Conservation (phyloP, 257 asterid genomes). For the Leonotis leonurus region DNA sequence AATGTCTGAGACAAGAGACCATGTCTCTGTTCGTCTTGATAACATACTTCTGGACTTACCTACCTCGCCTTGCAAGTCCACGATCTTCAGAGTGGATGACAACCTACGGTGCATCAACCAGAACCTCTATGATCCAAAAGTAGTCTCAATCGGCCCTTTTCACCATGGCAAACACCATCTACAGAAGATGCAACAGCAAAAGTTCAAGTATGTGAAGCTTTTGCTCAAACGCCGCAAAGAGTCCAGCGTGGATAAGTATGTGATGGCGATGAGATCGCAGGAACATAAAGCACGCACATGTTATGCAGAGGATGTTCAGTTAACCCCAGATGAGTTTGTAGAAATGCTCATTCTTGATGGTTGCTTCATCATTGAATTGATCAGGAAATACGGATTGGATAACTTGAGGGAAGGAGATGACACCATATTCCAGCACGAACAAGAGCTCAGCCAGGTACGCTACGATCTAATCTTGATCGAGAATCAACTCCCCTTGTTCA, state of each 20-base stretch:
- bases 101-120: constrained; percentile 15
- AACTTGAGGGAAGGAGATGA: constrained; percentile 11
- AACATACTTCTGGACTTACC: constrained; percentile 19
- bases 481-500: constrained; percentile 40
- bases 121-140: constrained; percentile 28
- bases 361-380: constrained; percentile 29
- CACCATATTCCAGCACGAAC: constrained; percentile 12
- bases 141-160: constrained; percentile 37
- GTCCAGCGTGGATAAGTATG: constrained; percentile 8
- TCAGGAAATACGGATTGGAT: constrained; percentile 13
- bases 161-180: constrained; percentile 24
- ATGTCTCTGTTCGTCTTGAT: constrained; percentile 17
- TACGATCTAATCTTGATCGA: constrained; percentile 35
- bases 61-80: constrained; percentile 15
- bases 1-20: constrained; percentile 30
- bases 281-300: constrained; percentile 26
- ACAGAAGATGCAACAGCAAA: constrained; percentile 29
- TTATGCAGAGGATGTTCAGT: constrained; percentile 16
- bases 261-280: constrained; percentile 9
- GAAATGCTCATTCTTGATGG: constrained; percentile 38
- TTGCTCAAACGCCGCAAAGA: constrained; percentile 18
- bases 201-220: constrained; percentile 25
- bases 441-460: not conserved
- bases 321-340: constrained; percentile 14
- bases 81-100: constrained; percentile 21